A percentile compares a stretch with the other conserved stretches of the same genome.
These are phyloP conservation scores for Alternaria rosae DNA, from an alignment of 2,329 filamentous ascomycete genomes.

Conservation along the genomic window DNA sequence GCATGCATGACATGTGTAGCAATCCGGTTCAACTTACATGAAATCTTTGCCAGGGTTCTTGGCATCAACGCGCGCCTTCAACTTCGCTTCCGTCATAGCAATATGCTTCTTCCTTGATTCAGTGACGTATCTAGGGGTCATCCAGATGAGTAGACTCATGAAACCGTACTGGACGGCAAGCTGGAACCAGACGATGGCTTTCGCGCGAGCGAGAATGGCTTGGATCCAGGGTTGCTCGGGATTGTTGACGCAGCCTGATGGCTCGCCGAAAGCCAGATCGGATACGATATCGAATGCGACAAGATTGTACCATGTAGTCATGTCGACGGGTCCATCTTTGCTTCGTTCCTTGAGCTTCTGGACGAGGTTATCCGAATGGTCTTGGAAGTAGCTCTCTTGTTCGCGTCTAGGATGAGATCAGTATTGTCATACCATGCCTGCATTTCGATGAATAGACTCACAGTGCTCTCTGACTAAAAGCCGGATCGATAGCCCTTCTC, in stretches of 20 bases:
- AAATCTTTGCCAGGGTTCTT: constrained; percentile 12
- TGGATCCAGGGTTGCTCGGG: constrained; percentile 13
- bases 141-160: constrained; percentile 9
- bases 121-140: constrained; percentile 6
- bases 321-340: constrained; percentile 3
- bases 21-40: background rate
- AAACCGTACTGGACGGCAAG: constrained; percentile 12
- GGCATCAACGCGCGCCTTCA: constrained; percentile 8
- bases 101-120: constrained; percentile 15
- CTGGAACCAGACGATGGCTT: constrained; percentile 15
- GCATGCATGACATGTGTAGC: too few relatives aligned
- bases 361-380: constrained; percentile 11
- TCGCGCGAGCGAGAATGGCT: constrained; percentile 10
- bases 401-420: background rate
- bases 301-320: constrained; percentile 13
- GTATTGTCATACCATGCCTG: background rate
- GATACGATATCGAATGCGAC: constrained; percentile 11
- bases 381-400: constrained; percentile 9
- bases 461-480: constrained; percentile 12
- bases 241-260: constrained; percentile 12
- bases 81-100: constrained; percentile 10
- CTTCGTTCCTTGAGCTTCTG: background rate
- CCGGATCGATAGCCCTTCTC: constrained; percentile 14
- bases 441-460: background rate
- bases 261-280: constrained; percentile 11